Percentiles rank a stretch among this genome's conserved stretches.
Evolutionary conservation across 2,329 filamentous ascomycete genomes (phyloP).

Genomic region (Venturia carpophila): DNA sequence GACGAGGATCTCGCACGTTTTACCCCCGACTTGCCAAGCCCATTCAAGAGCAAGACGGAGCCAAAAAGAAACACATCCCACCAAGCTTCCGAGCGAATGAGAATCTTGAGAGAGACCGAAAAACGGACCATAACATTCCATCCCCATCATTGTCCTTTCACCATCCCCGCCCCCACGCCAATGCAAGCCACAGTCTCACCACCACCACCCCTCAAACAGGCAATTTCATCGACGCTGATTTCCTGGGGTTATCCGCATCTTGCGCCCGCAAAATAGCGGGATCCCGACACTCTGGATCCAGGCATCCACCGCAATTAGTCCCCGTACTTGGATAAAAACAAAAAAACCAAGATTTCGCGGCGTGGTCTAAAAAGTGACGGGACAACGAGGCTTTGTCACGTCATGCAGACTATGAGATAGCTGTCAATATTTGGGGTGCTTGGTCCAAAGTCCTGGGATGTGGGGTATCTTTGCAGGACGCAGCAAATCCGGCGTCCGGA

Average conservation of each 20-base stretch:
- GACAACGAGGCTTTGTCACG: background rate
- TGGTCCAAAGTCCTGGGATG: background rate
- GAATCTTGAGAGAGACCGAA: background rate
- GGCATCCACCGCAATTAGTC: background rate
- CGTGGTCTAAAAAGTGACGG: background rate
- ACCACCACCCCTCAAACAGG: background rate
- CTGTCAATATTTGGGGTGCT: background rate
- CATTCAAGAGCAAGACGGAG: background rate
- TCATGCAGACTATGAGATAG: background rate
- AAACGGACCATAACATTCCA: background rate
- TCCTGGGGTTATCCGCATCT: conserved; percentile 7
- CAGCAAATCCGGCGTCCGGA: background rate
- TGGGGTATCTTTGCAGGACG: background rate
- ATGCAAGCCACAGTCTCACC: background rate
- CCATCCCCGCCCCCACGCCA: conserved; percentile 5
- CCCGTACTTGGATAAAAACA: background rate
- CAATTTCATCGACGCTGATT: background rate
- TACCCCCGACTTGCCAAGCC: background rate
- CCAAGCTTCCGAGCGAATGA: background rate
- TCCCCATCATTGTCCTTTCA: background rate
- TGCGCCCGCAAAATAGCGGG: background rate
- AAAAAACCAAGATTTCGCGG: background rate
- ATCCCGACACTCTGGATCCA: background rate
- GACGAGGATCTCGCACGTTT: background rate
- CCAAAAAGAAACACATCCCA: background rate